These are phyloP conservation scores for Aspergillus chevalieri DNA, from an alignment of 2,329 filamentous ascomycete species.

Conservation along the genomic window DNA sequence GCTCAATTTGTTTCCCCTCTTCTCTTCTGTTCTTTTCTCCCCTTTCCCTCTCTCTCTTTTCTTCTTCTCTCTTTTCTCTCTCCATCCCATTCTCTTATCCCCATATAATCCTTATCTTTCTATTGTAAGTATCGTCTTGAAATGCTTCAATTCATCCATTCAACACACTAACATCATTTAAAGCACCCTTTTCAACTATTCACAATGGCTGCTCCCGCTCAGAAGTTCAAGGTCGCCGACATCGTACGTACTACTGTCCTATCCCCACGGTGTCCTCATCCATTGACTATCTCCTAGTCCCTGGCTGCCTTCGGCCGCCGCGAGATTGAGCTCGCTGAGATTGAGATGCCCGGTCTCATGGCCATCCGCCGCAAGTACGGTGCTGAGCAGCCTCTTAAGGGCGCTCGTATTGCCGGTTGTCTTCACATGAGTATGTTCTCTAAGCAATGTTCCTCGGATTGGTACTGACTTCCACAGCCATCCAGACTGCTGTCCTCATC, in stretches of 20 bases:
- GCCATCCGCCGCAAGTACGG: slow-evolving; percentile 88
- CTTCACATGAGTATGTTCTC: slow-evolving; percentile 78
- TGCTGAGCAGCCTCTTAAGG: slow-evolving; percentile 83
- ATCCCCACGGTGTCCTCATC: not conserved
- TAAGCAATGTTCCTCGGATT: not conserved
- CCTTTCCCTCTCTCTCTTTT: slow-evolving; percentile 8
- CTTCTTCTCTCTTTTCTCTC: slow-evolving; percentile 9
- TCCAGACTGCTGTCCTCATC: slow-evolving; percentile 98
- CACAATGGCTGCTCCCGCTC: slow-evolving; percentile 68
- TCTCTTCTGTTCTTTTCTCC: slow-evolving; percentile 8
- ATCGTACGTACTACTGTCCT: slow-evolving; percentile 50
- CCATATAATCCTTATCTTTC: not conserved
- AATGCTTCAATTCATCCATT: not conserved
- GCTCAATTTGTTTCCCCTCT: slow-evolving; percentile 4
- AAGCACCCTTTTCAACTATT: slow-evolving; percentile 1
- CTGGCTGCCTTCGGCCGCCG: slow-evolving; percentile 97
- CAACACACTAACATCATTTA: slow-evolving; percentile 12
- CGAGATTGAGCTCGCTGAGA: slow-evolving; percentile 96
- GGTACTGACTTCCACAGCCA: slow-evolving; percentile 49
- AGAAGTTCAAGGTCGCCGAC: slow-evolving; percentile 98
- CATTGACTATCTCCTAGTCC: slow-evolving; percentile 42
- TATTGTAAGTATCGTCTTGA: not conserved
- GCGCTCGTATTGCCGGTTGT: slow-evolving; percentile 94
- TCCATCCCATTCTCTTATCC: slow-evolving; percentile 5
- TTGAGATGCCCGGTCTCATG: slow-evolving; percentile 98